Evolutionary conservation across 768 basidiomycete species (phyloP), one percentile per base, ranked within the genome.

Genomic region (Guyanaporus albipodus): DNA sequence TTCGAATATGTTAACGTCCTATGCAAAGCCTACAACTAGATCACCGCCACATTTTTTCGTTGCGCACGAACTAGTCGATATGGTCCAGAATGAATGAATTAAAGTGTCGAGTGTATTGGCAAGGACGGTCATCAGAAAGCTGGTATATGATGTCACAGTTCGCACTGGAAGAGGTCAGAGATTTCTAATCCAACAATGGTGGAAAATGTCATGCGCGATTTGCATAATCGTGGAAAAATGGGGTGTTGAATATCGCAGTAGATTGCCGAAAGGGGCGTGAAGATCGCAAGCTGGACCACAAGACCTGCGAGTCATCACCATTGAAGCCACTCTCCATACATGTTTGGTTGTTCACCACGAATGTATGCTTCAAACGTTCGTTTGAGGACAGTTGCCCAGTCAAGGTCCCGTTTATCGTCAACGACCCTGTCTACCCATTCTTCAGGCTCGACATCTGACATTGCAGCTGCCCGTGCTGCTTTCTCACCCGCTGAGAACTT

Each of bases 371-470:
- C 96, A 61, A 96, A 97, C 34, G 91, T 92, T 62, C 96, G 77
- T 71, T 98, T 99, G 57, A 98, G 67, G 18, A 97, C 93, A 11
- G 92, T 88, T 21, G 87, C 80, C 96, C 96, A 99, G 56, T 85
- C 80, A 45, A 94, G 72, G 59, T 95, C 93, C 33, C 83, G 78
- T 61, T 79, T 78, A 67, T 93, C 90, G 49, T 83, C 78, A 15
- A 70, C 71, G 4, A 81, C 70, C 23, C 55, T 58, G 41, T 72
- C 72, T 17, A 73, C 72, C 38, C 69, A 70, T 38, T 67, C 68
- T 41, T 67, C 70, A 15, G 61, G 50, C 18, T 62, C 60, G 17
- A 55, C 37, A 42, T 67, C 58, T 19, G 69, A 67, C 33, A 59
- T 62, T 10, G 64, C 67, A 26, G 71, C 68, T 27, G 67, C 68